Base-by-base conservation (phyloP, 106 monocot species). In the Dendrobium huoshanense region DNA sequence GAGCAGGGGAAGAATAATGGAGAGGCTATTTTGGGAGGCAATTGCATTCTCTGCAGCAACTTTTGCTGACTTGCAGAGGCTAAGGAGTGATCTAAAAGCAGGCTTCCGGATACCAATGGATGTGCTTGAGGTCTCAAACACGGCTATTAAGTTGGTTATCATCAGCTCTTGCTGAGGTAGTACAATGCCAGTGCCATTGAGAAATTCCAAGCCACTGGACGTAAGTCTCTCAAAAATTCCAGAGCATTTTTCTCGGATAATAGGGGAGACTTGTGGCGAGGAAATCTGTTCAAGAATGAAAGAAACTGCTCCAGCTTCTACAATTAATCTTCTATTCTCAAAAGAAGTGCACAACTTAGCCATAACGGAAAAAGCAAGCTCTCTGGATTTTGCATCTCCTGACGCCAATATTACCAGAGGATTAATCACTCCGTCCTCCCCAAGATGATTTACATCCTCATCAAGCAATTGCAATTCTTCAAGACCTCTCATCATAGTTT, bases 141-240 rank as follows among this genome's bases (percentile, higher is more conserved):
- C 40, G 37, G 10, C 33, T 13, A 78, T n/a, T 54, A 82, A 72
- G 19, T 78, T 78, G 77, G 49, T 78, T 77, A 82, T 77, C 24
- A 82, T 82, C 20, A 17, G 33, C 54, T 54, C 70, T 41, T 68
- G 22, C 1, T 68, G 37, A 43, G 61, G 67, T 17, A 20, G 37
- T 15, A 37, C 15, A 47, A 45, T 31, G 33, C 67, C 64, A 7
- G 47, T 24, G 67, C 75, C 67, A 25, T 70, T 24, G 54, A 82
- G 41, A 41, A 82, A 70, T 44, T 82, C 77, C 45, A 70, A 70
- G 82, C 82, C 54, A 41, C 49, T 70, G 7, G 77, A 82, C 22
- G 77, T 49, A 48, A 82, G 67, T 13, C 17, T 82, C 41, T 77
- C 82, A 55, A 78, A 61, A 41, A 82, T 82, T 72, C 78, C 70